Evolutionary conservation across 768 basidiomycete species (phyloP), one percentile per base, ranked within the genome.

Genomic region (Botryobasidium botryosum): DNA sequence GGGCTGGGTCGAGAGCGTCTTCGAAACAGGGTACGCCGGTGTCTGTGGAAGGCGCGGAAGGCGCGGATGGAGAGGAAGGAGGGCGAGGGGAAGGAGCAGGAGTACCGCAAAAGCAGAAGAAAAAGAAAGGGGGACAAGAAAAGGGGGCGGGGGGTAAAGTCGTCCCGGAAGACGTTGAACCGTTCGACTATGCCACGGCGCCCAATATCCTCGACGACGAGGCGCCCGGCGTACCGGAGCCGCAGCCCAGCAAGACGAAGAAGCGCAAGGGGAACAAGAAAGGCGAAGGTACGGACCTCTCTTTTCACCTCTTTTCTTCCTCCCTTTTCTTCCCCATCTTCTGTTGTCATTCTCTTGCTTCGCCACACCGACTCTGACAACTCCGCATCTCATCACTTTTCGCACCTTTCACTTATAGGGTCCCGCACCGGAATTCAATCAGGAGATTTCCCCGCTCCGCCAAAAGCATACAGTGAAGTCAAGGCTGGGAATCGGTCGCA

Each of bases 181-280:
- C 72, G 31, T 87, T 84, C 54, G 79, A 85, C 61, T 87, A 82
- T 57, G 60, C 68, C 5, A 61, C 64, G 12, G 74, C 70, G 20
- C 72, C 80, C 4, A 86, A 87, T 57, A 68, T 84, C 41, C 60
- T 87, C 47, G 84, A 86, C 53, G 67, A 70, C 50, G 65, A 65
- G 41, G 59, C 86, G 47, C 82, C 85, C 52, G 67, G 70, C 49
- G 65, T 65, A 45, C 64, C 66, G 35, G 60, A 62, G 35, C 53
- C 55, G 17, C 67, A 65, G 50, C 68, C 63, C 20, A 57, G 47
- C 26, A 47, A 53, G 5, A 37, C 21, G 23, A 56, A 49, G 37
- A 55, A 56, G 40, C 43, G 53, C 25, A 68, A 75, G 64, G 74
- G 68, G 55, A 63, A 62, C 53, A 69, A 68, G 53, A 68, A 67